A percentile compares a stretch with the other conserved stretches of the same genome.
Evolutionary conservation across 164 flowering plant species (phyloP).

Genomic region (Aristolochia californica): DNA sequence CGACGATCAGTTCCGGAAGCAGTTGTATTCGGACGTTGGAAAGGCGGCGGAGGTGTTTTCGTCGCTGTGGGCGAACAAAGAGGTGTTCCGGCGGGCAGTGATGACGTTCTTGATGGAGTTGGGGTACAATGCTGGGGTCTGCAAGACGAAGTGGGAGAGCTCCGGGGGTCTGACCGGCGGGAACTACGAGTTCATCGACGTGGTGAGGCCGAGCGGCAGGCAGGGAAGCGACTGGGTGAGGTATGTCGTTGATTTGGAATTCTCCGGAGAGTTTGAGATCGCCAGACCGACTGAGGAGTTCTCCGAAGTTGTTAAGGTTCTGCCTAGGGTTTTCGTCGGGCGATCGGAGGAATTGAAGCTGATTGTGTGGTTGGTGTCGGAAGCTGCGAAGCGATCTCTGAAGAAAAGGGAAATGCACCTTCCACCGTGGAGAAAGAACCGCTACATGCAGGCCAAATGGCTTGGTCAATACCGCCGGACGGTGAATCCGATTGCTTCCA

Average conservation of each 20-base stretch:
- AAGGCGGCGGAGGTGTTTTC: conserved; percentile 27
- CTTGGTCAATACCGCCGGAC: conserved; percentile 59
- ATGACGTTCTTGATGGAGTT: conserved; percentile 38
- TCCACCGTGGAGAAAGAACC: conserved; percentile 83
- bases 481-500: conserved; percentile 1
- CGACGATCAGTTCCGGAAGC: conserved; percentile 21
- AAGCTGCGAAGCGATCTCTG: conserved; percentile 51
- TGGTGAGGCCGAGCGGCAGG: conserved; percentile 9
- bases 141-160: conserved; percentile 67
- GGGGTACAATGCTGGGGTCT: conserved; percentile 76
- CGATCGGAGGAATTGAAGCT: conserved; percentile 48
- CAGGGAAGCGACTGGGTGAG: conserved; percentile 9
- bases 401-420: conserved; percentile 36
- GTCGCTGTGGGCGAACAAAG: conserved; percentile 6
- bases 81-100: conserved; percentile 32
- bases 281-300: conserved; percentile 56
- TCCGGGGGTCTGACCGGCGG: conserved; percentile 46
- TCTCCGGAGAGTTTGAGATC: conserved; percentile 55
- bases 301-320: conserved; percentile 11
- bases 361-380: conserved; percentile 35
- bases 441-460: conserved; percentile 72
- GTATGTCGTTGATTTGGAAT: conserved; percentile 52
- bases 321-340: conserved; percentile 59
- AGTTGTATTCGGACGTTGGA: conserved; percentile 27
- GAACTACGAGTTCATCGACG: conserved; percentile 64